These are phyloP conservation scores for Beta lomatogona DNA, from an alignment of 179 eudicot species.

Conservation along the genomic window DNA sequence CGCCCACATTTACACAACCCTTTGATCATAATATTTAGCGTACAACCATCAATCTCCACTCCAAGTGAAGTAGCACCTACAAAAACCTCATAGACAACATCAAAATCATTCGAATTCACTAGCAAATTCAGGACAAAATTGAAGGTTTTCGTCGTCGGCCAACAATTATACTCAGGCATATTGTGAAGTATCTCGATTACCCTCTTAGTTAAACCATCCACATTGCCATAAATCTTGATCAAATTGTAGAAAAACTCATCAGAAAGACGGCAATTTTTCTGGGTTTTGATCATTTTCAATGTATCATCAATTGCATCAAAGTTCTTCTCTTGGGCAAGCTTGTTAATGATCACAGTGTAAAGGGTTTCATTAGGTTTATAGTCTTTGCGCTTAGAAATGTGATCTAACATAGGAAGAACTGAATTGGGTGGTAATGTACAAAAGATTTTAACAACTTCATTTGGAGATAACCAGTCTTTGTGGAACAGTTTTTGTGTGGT, in stretches of 20 bases:
- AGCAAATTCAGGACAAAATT: slow-evolving; percentile 77
- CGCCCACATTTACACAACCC: slow-evolving; percentile 68
- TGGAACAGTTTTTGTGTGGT: slow-evolving; percentile 41
- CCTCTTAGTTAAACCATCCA: slow-evolving; percentile 54
- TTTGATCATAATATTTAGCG: slow-evolving; percentile 83
- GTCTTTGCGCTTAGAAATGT: slow-evolving; percentile 71
- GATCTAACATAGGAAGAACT: slow-evolving; percentile 45
- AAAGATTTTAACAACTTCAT: slow-evolving; percentile 63
- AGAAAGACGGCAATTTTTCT: slow-evolving; percentile 57
- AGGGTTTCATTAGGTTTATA: slow-evolving; percentile 76
- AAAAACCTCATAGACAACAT: slow-evolving; percentile 58
- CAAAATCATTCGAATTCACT: slow-evolving; percentile 59
- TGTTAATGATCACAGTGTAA: slow-evolving; percentile 54
- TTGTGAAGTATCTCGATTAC: slow-evolving; percentile 71
- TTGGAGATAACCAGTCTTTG: slow-evolving; percentile 84
- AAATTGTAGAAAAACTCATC: slow-evolving; percentile 69
- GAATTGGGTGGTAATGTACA: slow-evolving; percentile 51
- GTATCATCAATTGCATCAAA: slow-evolving; percentile 64
- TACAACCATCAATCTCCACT: slow-evolving; percentile 72
- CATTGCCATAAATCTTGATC: slow-evolving; percentile 69
- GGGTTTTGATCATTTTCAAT: slow-evolving; percentile 50
- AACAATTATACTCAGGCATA: slow-evolving; percentile 69
- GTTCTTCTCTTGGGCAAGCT: slow-evolving; percentile 55
- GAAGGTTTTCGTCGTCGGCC: slow-evolving; percentile 77
- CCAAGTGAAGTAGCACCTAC: slow-evolving; percentile 56